Base-by-base conservation (phyloP, 441 rosid genomes). In the Populus hybrid region DNA sequence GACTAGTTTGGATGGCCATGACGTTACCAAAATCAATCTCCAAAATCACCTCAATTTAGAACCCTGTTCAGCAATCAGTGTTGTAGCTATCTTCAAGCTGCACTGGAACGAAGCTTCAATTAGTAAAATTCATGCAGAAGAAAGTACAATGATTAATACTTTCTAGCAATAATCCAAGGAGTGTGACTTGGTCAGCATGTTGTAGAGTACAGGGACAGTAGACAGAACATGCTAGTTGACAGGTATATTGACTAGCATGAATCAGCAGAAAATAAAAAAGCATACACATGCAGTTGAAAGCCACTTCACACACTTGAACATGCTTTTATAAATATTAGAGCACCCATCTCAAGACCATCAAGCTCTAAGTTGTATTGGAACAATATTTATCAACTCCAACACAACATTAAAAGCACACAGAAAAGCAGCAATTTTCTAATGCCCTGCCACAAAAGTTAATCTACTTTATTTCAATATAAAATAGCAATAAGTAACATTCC, bases 1-100 rank as follows among this genome's bases (percentile, higher is more conserved):
- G 30, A 63, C 85, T 69, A 65, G 84, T 78, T 38, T 53, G 84
- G 72, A 88, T 80, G 36, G 61, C 83, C 90, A 82, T 75, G 74
- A 57, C 70, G 79, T 75, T 69, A 24, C 23, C 7, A 19, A 57
- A 26, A 59, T 68, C 50, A 79, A 75, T 77, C 65, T 69, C 70
- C 76, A 35, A 38, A 63, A 65, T 23, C 34, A 53, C 36, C 35
- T 57, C 65, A 64, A 63, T 61, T 24, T 67, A 74, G 50, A 24
- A 66, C 59, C 71, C 75, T 77, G 73, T 63, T 28, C 36, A 9
- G 34, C 72, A 34, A 36, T 9, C 32, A 30, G 32, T 30, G 32
- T 30, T 53, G 42, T 12, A 77, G 3, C 36, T 66, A 35, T 7
- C 57, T 26, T 72, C 61, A 77, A 80, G 42, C 81, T 75, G 75